These are phyloP conservation scores for Chalciporus sp. DNA, from an alignment of 1,284 basidiomycete genomes.

Conservation along the genomic window DNA sequence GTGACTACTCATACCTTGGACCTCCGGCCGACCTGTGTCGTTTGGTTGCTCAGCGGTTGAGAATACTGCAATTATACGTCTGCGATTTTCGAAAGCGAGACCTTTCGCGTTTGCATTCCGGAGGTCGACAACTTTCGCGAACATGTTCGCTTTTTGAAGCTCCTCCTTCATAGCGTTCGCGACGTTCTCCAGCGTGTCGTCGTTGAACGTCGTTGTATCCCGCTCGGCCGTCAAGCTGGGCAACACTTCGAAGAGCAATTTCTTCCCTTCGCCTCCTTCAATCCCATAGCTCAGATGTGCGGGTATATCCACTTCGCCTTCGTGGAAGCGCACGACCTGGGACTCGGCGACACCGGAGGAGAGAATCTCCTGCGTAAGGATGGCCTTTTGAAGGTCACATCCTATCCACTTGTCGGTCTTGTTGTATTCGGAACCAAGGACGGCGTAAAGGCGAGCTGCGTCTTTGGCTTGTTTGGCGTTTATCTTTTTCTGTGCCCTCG, in stretches of 20 bases:
- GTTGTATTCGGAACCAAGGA: constrained; percentile 69
- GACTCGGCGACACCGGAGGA: constrained; percentile 18
- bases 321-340: constrained; percentile 17
- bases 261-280: constrained; percentile 50
- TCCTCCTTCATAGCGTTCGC: constrained; percentile 43
- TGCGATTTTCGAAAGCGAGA: constrained; percentile 84
- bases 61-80: constrained; percentile 81
- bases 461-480: constrained; percentile 46
- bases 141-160: constrained; percentile 58
- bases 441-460: constrained; percentile 60
- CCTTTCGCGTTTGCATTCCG: constrained; percentile 85
- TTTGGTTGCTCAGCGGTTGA: constrained; percentile 67
- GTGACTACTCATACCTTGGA: constrained; percentile 71
- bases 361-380: constrained; percentile 60
- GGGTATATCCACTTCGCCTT: constrained; percentile 47
- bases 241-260: constrained; percentile 60
- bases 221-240: constrained; percentile 48
- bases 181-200: constrained; percentile 19
- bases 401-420: constrained; percentile 66
- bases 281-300: constrained; percentile 64
- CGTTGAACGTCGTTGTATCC: constrained; percentile 20
- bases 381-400: constrained; percentile 62
- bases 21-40: constrained; percentile 83
- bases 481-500: constrained; percentile 51
- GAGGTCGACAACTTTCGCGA: constrained; percentile 80